phyloP scores from a whole-genome alignment of 192 early-diverging fungal genomes.

The Funneliformis geosporum region DNA sequence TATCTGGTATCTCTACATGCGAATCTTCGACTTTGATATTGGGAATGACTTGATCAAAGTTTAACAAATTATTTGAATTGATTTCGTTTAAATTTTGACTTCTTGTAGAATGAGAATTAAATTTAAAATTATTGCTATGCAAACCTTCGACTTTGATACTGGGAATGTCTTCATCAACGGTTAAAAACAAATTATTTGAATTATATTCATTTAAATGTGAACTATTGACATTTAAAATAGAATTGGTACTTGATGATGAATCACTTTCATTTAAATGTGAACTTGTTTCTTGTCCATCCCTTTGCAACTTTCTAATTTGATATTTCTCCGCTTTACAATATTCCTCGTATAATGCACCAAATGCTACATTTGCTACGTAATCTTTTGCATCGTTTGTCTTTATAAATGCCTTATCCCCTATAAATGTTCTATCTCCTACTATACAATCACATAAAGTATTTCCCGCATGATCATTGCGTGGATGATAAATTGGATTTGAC shows the following conservation, averaged over 20 bases:
- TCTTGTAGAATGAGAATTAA: background rate
- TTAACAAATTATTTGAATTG: too few relatives aligned
- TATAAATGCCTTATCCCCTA: background rate
- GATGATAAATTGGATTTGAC: background rate
- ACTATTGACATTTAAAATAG: background rate
- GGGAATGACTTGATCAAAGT: too few relatives aligned
- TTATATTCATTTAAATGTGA: background rate
- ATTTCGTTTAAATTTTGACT: background rate
- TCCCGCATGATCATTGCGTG: background rate
- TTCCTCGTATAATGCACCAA: background rate
- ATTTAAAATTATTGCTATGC: background rate
- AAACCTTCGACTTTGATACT: background rate
- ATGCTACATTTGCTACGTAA: background rate
- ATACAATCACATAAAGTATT: constrained; percentile 3
- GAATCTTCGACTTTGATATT: background rate
- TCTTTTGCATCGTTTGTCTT: background rate
- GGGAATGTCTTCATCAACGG: background rate
- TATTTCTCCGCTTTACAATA: background rate
- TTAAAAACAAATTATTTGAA: background rate
- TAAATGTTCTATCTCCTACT: background rate
- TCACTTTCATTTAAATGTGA: background rate
- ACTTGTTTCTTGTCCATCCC: background rate
- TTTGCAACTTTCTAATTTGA: background rate
- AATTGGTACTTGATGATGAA: background rate
- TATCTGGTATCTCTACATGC: background rate